Evolutionary conservation across 2,329 filamentous ascomycete genomes (phyloP), one percentile per base, ranked within the genome.

Genomic region (Fusarium napiforme): DNA sequence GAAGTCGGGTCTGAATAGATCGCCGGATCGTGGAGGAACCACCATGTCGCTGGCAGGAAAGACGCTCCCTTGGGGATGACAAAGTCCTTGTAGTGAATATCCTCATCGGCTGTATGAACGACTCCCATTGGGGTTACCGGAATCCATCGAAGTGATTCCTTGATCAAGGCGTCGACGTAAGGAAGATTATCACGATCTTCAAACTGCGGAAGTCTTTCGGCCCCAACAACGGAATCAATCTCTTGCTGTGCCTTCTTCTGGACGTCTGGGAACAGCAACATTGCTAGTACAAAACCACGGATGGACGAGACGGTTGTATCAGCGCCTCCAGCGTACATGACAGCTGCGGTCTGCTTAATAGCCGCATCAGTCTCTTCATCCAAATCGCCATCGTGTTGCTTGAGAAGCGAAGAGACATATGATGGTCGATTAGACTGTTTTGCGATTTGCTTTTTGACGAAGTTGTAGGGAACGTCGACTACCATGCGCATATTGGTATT

Each of bases 21-120:
- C 50, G 91, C 88, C 7, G 90, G 88, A 75, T 93, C 92, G 78
- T 93, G 91, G 2, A 72, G 30, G n/a, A 76, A 73, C 75, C 75
- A 78, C 76, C 76, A 79, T 12, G 61, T 42, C 2, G 61, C 62
- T 5, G 61, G 34, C 4, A 79, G 40, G 1, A 79, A 30, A 3
- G 47, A 26, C 1, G 77, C 56, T 14, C 71, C 77, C 5, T 78
- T 75, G 0, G 78, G 77, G 3, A 80, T 76, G 1, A 58, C 28
- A 12, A 75, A 72, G 0, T 71, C 74, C 12, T 69, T 59, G 14
- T 64, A 79, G 1, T 65, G 14, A 0, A 75, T 56, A 1, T 79
- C 77, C 9, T 79, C 78, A 1, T 78, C 76, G 0, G 84, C 82
- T 3, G 77, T 73, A 50, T 85, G 81, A 2, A 79, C 73, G 2